A percentile compares a stretch with the other conserved stretches of the same genome.
These are phyloP conservation scores for Wilhelminamyces savonicus DNA, from an alignment of 805 yeast species.

Conservation along the genomic window DNA sequence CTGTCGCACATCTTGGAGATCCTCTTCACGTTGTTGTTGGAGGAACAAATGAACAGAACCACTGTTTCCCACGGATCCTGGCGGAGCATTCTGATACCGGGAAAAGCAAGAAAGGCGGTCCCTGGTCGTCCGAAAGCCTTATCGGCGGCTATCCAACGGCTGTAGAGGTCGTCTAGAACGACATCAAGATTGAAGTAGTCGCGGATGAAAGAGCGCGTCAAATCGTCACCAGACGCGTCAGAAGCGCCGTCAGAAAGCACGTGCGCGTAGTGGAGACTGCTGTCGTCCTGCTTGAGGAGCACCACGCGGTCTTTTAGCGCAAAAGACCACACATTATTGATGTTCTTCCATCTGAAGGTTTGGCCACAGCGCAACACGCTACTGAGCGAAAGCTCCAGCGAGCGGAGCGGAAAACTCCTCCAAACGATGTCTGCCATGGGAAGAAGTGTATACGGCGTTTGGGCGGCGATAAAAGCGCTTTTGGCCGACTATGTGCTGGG, in stretches of 20 bases:
- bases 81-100: constrained; percentile 76
- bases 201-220: constrained; percentile 38
- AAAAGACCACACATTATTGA: constrained; percentile 60
- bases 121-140: constrained; percentile 32
- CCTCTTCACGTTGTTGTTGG: constrained; percentile 92
- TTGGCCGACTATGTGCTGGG: too few species aligned
- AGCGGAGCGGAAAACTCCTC: constrained; percentile 8
- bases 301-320: constrained; percentile 55
- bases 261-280: constrained; percentile 44
- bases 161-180: constrained; percentile 46
- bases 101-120: constrained; percentile 36
- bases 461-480: too few species aligned
- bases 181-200: constrained; percentile 71
- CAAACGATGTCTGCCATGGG: constrained; percentile 9
- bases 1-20: constrained; percentile 89
- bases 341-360: constrained; percentile 72
- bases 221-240: constrained; percentile 9
- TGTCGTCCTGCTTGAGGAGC: constrained; percentile 55
- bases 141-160: constrained; percentile 58
- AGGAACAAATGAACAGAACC: constrained; percentile 85
- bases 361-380: constrained; percentile 80
- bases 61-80: constrained; percentile 98
- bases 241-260: constrained; percentile 15
- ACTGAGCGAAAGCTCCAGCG: constrained; percentile 48
- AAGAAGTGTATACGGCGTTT: too few species aligned